Base-by-base conservation (phyloP, 169 alveolate species). In the Eimeria acervulina region DNA sequence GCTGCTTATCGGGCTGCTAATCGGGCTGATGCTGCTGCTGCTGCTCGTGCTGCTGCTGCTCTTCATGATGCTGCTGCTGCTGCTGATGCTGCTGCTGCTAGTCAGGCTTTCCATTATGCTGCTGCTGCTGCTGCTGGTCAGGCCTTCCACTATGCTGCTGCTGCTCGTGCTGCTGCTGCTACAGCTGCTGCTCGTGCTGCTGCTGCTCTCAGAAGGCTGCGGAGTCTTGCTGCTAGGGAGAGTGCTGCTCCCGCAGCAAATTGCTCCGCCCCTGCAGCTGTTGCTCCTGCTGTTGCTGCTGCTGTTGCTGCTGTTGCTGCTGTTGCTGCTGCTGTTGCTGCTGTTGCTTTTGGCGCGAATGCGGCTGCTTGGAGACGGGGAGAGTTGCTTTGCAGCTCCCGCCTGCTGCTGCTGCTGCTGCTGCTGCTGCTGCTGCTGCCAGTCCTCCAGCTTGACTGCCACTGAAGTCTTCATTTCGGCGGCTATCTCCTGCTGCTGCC, bases 1-100 rank as follows among this genome's bases (percentile, higher is more conserved):
- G 28, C 68, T 38, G 13, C 38, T 42, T 10, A 1, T 38, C 12
- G 36, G 36, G 28, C 2, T 55, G 40, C 90, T 80, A 2, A 42
- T n/a, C 8, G 44, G 23, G 70, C 31, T 47, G 78, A 13, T n/a
- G 94, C 90, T 23, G 90, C 87, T 36, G 44, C 87, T 76, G 90
- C 40, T 81, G 90, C 40, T 42, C 68, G 66, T 21, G 72, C 4
- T 10, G 72, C 68, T 26, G 72, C 63, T 21, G 68, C 36, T 4
- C 33, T 15, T 7, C 26, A 10, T 13, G 66, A 10, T 55, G 66
- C 26, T 55, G 66, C 55, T 47, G 31, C 88, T 38, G 44, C 19
- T 47, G 55, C 12, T 19, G 12, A 7, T 47, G 55, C 55, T 47
- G 55, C 55, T 47, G 55, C 55, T 47, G 55, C 55, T 47, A 12